Evolutionary conservation across 2,329 filamentous ascomycete species (phyloP).

Genomic region (Claviceps monticola): DNA sequence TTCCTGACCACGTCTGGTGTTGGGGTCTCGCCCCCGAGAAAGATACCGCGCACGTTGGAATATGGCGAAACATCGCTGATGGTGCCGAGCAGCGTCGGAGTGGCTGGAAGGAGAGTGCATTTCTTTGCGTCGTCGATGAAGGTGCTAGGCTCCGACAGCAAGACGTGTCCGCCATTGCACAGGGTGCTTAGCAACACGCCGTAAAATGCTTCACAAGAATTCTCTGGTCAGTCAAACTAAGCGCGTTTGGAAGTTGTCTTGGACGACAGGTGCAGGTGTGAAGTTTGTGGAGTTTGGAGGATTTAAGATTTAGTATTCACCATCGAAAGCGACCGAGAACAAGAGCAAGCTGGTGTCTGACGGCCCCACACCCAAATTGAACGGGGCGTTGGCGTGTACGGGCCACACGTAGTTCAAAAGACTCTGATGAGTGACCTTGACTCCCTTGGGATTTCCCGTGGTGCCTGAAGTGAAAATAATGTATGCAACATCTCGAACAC

Average conservation of each 20-base stretch:
- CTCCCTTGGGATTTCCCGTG: slow-evolving; percentile 31
- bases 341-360: slow-evolving; percentile 9
- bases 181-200: slow-evolving; percentile 5
- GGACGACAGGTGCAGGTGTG: not conserved
- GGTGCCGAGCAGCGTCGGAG: slow-evolving; percentile 6
- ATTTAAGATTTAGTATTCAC: slow-evolving; percentile 7
- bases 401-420: slow-evolving; percentile 1
- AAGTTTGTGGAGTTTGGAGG: not conserved
- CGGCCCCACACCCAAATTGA: not conserved
- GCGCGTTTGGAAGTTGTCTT: too few relatives aligned
- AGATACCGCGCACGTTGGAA: slow-evolving; percentile 4
- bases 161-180: slow-evolving; percentile 4
- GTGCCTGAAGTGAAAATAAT: slow-evolving; percentile 11
- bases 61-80: not conserved
- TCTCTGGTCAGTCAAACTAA: slow-evolving; percentile 3
- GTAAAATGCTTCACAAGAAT: slow-evolving; percentile 4
- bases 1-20: slow-evolving; percentile 1
- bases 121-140: slow-evolving; percentile 2
- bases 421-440: slow-evolving; percentile 16
- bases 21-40: slow-evolving; percentile 8
- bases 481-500: slow-evolving; percentile 30
- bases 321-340: slow-evolving; percentile 15
- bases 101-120: slow-evolving; percentile 6
- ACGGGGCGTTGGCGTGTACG: not conserved
- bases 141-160: not conserved